Base-by-base conservation (phyloP, 345 rosid genomes). In the Arabidopsis arenosa region DNA sequence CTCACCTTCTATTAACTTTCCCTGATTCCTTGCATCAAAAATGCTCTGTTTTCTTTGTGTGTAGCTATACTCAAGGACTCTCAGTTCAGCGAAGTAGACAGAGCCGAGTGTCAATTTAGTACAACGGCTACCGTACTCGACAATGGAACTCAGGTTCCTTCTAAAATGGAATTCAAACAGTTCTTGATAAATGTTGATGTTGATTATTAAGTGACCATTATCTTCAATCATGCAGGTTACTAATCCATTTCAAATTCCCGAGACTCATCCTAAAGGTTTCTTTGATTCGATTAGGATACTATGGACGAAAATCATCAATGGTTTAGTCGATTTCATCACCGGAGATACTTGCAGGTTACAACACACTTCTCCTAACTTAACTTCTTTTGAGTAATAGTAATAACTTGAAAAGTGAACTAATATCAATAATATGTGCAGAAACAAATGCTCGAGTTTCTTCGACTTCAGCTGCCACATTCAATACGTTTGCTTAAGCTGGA, bases 381-480 rank as follows among this genome's bases (percentile, higher is more conserved):
- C 36, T 15, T 47, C 12, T 28, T 6, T 60, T 28, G 36, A 60
- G 37, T 23, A 18, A 67, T 59, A 18, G 17, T 49, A 32, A 28
- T 56, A 33, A 49, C 8, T 56, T 41, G 69, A 45, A 13, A 5
- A 5, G 0, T 17, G 45, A 64, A 63, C 35, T 4, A 75, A 69
- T 28, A 28, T 68, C 10, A 23, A 40, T 21, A 5, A 61, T 41
- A 4, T 70, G n/a, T 35, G 52, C 86, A 90, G 97, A 75, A 80
- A 80, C 78, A 89, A 88, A 81, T 95, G 97, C 80, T 77, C 80
- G 9, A 84, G 97, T 36, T 88, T 90, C 84, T 90, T 95, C 40
- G 96, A 94, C 80, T 89, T 94, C 78, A 77, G 91, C 47, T 95
- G 97, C 82, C 99, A 92, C 77, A 80, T 90, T 75, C 99, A 92